Evolutionary conservation across 352 stramenopile genomes (phyloP).

Genomic region (Phytophthora hybrid): DNA sequence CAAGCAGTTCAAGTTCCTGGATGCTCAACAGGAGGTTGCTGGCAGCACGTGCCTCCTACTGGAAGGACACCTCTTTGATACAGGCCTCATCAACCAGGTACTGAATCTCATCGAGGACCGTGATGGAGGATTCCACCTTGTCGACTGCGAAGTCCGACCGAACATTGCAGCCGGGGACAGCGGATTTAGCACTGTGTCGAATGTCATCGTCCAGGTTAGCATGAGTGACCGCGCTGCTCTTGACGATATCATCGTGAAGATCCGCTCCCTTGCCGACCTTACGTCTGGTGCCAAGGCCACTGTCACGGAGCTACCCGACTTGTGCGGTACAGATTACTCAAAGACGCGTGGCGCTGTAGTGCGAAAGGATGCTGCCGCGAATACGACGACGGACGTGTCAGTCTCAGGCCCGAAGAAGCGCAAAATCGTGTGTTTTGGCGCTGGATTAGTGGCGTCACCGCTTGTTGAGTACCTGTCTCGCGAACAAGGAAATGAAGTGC

Average conservation of each 20-base stretch:
- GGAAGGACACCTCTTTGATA: constrained; percentile 97
- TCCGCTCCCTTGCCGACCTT: constrained; percentile 83
- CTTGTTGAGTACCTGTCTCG: constrained; percentile 89
- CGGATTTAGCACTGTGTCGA: constrained; percentile 55
- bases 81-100: constrained; percentile 95
- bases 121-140: constrained; percentile 89
- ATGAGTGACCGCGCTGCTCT: constrained; percentile 80
- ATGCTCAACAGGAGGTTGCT: constrained; percentile 75
- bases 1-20: constrained; percentile 69
- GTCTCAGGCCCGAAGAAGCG: constrained; percentile 72
- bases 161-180: constrained; percentile 62
- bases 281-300: constrained; percentile 88
- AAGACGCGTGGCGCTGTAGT: constrained; percentile 57
- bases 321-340: constrained; percentile 80
- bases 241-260: constrained; percentile 88
- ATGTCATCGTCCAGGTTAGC: constrained; percentile 83
- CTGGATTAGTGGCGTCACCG: constrained; percentile 85
- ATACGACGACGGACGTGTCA: constrained; percentile 49
- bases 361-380: constrained; percentile 63
- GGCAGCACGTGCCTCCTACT: constrained; percentile 85
- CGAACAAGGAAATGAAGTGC: constrained; percentile 72
- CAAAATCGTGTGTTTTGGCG: constrained; percentile 90
- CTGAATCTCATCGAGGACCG: constrained; percentile 94
- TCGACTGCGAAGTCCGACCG: constrained; percentile 91
- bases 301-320: constrained; percentile 83